A percentile compares a stretch with the other conserved stretches of the same genome.
phyloP scores from a whole-genome alignment of 2,329 filamentous ascomycete species.

The Ceratocystis smalleyi region DNA sequence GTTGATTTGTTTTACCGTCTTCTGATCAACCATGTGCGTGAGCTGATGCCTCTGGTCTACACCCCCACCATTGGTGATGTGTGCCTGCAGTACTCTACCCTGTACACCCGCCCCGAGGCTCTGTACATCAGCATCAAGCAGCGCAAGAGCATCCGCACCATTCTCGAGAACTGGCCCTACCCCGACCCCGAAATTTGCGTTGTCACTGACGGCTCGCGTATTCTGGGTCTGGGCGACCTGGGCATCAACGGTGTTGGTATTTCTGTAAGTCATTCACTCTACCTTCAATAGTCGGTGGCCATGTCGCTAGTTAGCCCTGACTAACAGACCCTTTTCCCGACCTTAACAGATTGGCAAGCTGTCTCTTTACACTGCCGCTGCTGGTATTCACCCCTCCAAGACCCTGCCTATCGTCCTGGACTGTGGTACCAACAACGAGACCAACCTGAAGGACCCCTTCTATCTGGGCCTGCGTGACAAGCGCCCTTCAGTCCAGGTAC shows the following conservation, averaged over 20 bases:
- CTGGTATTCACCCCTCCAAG: constrained; percentile 81
- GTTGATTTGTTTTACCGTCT: constrained; percentile 71
- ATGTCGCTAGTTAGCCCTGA: not conserved
- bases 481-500: constrained; percentile 61
- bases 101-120: constrained; percentile 88
- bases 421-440: constrained; percentile 50
- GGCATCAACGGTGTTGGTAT: constrained; percentile 97
- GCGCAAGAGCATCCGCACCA: constrained; percentile 72
- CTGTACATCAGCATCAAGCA: constrained; percentile 95
- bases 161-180: constrained; percentile 88
- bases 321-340: constrained; percentile 1
- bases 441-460: constrained; percentile 51
- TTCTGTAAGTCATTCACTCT: constrained; percentile 44
- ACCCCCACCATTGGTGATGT: constrained; percentile 89
- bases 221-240: constrained; percentile 80
- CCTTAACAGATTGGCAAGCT: constrained; percentile 64
- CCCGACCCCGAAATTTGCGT: constrained; percentile 85
- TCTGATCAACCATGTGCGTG: constrained; percentile 59
- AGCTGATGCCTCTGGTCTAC: constrained; percentile 72
- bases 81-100: constrained; percentile 86
- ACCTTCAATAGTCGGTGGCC: not conserved
- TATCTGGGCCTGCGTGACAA: constrained; percentile 82
- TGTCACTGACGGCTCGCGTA: constrained; percentile 89
- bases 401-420: constrained; percentile 58
- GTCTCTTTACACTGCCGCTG: constrained; percentile 84